Base-by-base conservation (phyloP, 345 rosid species). In the Theobroma cacao region DNA sequence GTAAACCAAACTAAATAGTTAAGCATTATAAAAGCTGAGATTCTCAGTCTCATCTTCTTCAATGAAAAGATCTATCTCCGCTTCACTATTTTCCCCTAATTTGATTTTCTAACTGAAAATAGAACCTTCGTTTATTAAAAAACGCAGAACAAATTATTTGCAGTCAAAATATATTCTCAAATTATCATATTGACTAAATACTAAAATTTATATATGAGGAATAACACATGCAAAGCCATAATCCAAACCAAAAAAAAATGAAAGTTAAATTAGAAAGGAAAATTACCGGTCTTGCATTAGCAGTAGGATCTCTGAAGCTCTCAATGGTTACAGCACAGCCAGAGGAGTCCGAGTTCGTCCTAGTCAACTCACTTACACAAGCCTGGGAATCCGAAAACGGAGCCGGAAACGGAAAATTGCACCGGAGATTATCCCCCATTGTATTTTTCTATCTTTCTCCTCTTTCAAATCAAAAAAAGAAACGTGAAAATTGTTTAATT, bases 241-340 rank as follows among this genome's bases (percentile, higher is more conserved):
- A 30, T 20, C 48, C 15, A 64, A 55, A 74, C 68, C n/a, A n/a
- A n/a, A 3, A 22, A 40, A 74, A 78, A 6, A 26, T 24, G 12
- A 38, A 60, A 28, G 34, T 13, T 5, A 52, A 53, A 13, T 15
- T n/a, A 22, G 18, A 53, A 28, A 31, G 22, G 1, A 9, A 72
- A 53, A 26, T 68, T 84, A 91, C 93, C 87, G 41, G 74, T 28
- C 74, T 60, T 22, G 82, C 77, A 74, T 69, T 74, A 0, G 77
- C 79, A 63, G 65, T 66, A 41, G 3, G 77, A 64, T 61, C 30
- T 50, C 31, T 81, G 47, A 77, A 84, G 75, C 60, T 70, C 63
- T 82, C 83, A 43, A 79, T 81, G 24, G 87, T 82, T 13, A 83
- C 17, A 71, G 53, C 90, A 6, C 89, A 87, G 69, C 63, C 90